phyloP scores from a whole-genome alignment of 257 asterid species.

The Eucommia ulmoides region DNA sequence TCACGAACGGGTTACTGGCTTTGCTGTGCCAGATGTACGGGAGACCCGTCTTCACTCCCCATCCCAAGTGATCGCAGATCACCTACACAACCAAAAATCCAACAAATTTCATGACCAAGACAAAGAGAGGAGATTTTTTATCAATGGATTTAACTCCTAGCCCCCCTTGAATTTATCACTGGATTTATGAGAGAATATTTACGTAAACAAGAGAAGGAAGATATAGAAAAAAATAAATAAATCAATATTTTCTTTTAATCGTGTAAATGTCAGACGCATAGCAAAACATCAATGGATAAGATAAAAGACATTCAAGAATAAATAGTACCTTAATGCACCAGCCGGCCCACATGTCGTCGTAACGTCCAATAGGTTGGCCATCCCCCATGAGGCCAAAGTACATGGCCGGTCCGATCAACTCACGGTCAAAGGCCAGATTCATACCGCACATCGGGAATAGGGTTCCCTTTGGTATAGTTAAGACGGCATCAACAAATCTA shows the following conservation, averaged over 20 bases:
- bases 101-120: not conserved
- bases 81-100: slow-evolving; percentile 19
- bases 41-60: slow-evolving; percentile 45
- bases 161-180: too few relatives aligned
- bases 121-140: not conserved
- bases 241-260: too few relatives aligned
- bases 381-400: slow-evolving; percentile 74
- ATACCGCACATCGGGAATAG: slow-evolving; percentile 71
- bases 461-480: slow-evolving; percentile 59
- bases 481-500: slow-evolving; percentile 56
- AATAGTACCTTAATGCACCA: slow-evolving; percentile 49
- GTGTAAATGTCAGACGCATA: too few relatives aligned
- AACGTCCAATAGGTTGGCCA: slow-evolving; percentile 68
- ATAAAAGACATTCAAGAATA: not conserved
- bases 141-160: too few relatives aligned
- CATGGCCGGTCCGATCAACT: slow-evolving; percentile 62
- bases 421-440: slow-evolving; percentile 53
- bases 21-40: slow-evolving; percentile 75
- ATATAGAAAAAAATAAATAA: too few relatives aligned
- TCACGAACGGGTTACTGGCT: slow-evolving; percentile 62
- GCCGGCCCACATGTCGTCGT: slow-evolving; percentile 76
- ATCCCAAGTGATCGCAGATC: slow-evolving; percentile 48
- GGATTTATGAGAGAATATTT: too few relatives aligned
- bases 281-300: too few relatives aligned
- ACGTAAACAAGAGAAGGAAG: too few relatives aligned